phyloP scores from a whole-genome alignment of 2,329 filamentous ascomycete species.

The Aspergillus eucalypticola region DNA sequence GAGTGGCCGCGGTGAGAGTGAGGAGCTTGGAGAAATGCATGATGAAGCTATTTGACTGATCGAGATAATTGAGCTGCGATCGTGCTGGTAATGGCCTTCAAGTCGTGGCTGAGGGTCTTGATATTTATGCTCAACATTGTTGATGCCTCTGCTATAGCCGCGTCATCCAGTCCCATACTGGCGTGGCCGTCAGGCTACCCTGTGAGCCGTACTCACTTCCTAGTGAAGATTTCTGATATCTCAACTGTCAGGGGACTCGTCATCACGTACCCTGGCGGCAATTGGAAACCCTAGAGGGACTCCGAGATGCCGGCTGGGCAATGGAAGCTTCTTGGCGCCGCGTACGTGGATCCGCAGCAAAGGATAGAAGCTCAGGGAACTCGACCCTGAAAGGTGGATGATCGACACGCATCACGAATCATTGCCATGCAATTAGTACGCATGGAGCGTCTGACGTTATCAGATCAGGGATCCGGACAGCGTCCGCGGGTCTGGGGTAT shows the following conservation, averaged over 20 bases:
- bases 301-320: not conserved
- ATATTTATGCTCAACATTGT: not conserved
- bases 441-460: not conserved
- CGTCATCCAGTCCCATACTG: slow-evolving; percentile 7
- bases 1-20: slow-evolving; percentile 31
- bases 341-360: slow-evolving; percentile 15
- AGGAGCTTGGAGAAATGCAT: slow-evolving; percentile 35
- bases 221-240: not conserved
- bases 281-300: not conserved
- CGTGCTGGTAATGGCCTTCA: not conserved
- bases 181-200: not conserved
- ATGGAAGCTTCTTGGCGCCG: slow-evolving; percentile 15
- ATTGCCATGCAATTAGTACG: not conserved
- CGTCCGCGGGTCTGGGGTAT: slow-evolving; percentile 3
- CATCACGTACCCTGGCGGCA: not conserved
- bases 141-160: not conserved
- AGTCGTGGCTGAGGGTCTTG: not conserved
- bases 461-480: slow-evolving; percentile 3
- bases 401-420: slow-evolving; percentile 5
- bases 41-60: not conserved
- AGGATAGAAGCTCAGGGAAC: not conserved
- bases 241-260: not conserved
- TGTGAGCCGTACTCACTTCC: not conserved
- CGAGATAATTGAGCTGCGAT: not conserved
- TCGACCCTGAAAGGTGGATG: not conserved